These are phyloP conservation scores for Stemphylium beticola DNA, from an alignment of 2,329 filamentous ascomycete species.

Conservation along the genomic window DNA sequence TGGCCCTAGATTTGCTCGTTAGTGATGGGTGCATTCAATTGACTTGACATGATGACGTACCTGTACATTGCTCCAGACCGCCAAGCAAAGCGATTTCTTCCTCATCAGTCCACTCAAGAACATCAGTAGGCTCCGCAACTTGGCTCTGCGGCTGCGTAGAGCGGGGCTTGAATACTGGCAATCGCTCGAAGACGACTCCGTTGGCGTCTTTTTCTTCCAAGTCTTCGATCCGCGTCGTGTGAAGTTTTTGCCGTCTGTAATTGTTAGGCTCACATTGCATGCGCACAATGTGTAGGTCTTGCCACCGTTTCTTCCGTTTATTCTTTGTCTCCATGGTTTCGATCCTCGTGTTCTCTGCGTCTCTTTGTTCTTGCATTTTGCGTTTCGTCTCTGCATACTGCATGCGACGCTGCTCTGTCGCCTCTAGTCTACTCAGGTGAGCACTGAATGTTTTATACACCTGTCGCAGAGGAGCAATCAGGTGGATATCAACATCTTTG, in stretches of 20 bases:
- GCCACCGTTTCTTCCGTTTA: constrained; percentile 34
- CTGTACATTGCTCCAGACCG: constrained; percentile 30
- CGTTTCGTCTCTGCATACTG: constrained; percentile 8
- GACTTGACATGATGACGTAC: constrained; percentile 22
- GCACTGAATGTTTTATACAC: constrained; percentile 10
- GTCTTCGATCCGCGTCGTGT: constrained; percentile 20
- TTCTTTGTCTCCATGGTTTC: constrained; percentile 1
- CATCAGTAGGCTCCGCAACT: constrained; percentile 12
- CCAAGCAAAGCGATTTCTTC: constrained; percentile 44
- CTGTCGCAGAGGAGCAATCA: constrained; percentile 37
- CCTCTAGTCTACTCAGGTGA: constrained; percentile 13
- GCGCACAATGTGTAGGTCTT: constrained; percentile 35
- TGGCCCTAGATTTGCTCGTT: constrained; percentile 18
- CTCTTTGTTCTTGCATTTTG: constrained; percentile 10
- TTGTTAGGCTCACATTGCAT: constrained; percentile 33
- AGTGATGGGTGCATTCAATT: neutral
- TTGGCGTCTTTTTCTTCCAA: constrained; percentile 47
- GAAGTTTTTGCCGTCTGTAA: constrained; percentile 11
- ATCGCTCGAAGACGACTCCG: constrained; percentile 48
- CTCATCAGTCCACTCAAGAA: constrained; percentile 38
- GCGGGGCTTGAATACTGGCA: constrained; percentile 47
- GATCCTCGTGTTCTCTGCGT: constrained; percentile 3
- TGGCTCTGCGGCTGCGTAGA: constrained; percentile 25
- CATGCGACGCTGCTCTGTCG: constrained; percentile 6
- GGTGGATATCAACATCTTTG: constrained; percentile 24